These are phyloP conservation scores for Lunularia cruciata DNA, from an alignment of 225 moss, liverwort and hornwort species.

Conservation along the genomic window DNA sequence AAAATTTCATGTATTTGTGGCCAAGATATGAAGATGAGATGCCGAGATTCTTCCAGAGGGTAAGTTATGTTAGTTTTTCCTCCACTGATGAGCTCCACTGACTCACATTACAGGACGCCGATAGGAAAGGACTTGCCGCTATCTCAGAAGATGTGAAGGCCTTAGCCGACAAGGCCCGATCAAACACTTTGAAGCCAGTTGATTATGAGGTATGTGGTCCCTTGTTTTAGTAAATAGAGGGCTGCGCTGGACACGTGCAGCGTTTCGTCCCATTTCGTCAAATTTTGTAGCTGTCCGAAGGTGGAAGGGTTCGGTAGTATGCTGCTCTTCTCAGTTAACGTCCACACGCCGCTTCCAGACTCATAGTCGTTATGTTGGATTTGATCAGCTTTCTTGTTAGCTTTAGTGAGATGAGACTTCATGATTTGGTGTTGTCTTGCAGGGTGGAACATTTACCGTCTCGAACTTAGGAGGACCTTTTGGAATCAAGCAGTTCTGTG, in stretches of 20 bases:
- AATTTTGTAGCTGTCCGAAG: background rate
- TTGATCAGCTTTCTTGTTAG: background rate
- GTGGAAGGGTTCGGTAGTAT: background rate
- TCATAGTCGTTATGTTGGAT: too few relatives aligned
- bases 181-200: conserved; percentile 68
- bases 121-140: conserved; percentile 76
- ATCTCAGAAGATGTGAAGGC: conserved; percentile 78
- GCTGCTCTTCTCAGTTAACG: too few relatives aligned
- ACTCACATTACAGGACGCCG: conserved; percentile 60
- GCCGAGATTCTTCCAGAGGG: too few relatives aligned
- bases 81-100: background rate
- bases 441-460: conserved; percentile 92
- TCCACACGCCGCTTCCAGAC: too few relatives aligned
- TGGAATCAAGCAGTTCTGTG: conserved; percentile 93
- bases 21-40: background rate
- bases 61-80: background rate
- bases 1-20: background rate
- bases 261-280: background rate
- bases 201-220: conserved; percentile 66
- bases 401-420: background rate
- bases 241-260: background rate
- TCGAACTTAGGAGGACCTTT: conserved; percentile 74
- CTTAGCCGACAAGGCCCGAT: conserved; percentile 73
- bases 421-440: conserved; percentile 17
- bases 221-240: background rate